phyloP scores from a whole-genome alignment of 1,284 basidiomycete species.

The Austroboletus niveus region DNA sequence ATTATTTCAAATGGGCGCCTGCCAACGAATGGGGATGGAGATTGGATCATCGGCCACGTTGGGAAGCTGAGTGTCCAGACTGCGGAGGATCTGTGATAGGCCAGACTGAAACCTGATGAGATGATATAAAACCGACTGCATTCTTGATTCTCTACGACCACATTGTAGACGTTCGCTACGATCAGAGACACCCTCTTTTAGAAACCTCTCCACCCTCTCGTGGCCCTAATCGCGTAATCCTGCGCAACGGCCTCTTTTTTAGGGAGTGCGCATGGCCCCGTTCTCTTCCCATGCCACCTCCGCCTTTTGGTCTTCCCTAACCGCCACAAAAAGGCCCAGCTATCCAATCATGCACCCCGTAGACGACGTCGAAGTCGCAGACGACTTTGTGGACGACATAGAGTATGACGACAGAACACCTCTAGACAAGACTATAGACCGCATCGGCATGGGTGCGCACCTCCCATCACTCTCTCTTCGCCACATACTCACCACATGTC shows the following conservation, averaged over 20 bases:
- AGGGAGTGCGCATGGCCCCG: conserved; percentile 30
- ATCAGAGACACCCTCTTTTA: not conserved
- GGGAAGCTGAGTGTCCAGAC: conserved; percentile 1
- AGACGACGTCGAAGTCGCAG: conserved; percentile 40
- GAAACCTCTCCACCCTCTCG: not conserved
- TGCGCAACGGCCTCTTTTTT: not conserved
- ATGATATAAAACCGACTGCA: not conserved
- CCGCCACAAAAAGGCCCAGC: conserved; percentile 27
- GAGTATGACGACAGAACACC: conserved; percentile 60
- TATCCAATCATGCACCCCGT: conserved; percentile 33
- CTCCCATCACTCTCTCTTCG: not conserved
- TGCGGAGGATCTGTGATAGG: conserved; percentile 2
- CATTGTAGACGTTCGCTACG: no score
- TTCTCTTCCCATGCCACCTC: conserved; percentile 45
- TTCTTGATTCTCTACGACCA: no score
- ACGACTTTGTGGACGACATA: conserved; percentile 30
- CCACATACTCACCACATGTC: not conserved
- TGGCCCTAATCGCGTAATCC: conserved; percentile 13
- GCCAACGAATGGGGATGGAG: conserved; percentile 48
- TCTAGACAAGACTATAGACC: conserved; percentile 83
- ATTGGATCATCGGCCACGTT: conserved; percentile 9
- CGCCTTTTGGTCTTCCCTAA: conserved; percentile 42
- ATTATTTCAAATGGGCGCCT: conserved; percentile 56
- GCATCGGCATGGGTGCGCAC: conserved; percentile 82
- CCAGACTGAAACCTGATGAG: conserved; percentile 5